Base-by-base conservation (phyloP, 1,284 basidiomycete species). In the Volvariella surrecta region DNA sequence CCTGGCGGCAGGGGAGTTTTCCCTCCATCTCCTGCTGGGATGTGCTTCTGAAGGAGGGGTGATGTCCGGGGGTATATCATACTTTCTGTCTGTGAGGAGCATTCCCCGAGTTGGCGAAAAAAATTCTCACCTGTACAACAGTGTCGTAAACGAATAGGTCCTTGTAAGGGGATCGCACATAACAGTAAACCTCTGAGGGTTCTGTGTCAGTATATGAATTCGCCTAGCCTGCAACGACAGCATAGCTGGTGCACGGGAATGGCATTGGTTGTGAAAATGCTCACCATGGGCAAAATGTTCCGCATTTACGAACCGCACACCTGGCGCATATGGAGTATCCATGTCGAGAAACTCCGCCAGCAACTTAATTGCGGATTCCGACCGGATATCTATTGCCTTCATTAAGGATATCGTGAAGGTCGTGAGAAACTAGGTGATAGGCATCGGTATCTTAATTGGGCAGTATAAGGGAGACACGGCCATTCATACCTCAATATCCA, bases 261-360 rank as follows among this genome's bases (percentile, higher is more conserved):
- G 6, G 15, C 13, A 4, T 41, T 40, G 35, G 37, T 38, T 37
- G 39, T 21, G 48, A 44, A 50, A 43, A 48, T 39, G 39, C 74
- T 54, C 52, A 87, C 87, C 87, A 63, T 94, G 90, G 6, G 83
- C 84, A 62, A 94, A 91, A 61, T 93, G 91, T 56, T 94, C 89
- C 8, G 90, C 84, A 50, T 85, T 84, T 28, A 68, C 62, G 45
- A 76, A 74, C 44, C 76, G 69, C 9, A 68, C 67, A 10, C 76
- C 78, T 41, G 73, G 70, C 10, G 63, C 58, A 49, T 76, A 76
- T 2, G 71, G 67, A 4, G 61, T 58, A 50, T 84, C 83, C 61
- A 88, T 72, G 55, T 93, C 90, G 30, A 94, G 68, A 60, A 91
- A 90, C 52, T 92, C 90, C 9, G 84, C 70, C 3, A 94, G 67